Conservation (phyloP, 371 early-diverging fungal species). For the Catenaria anguillulae region DNA sequence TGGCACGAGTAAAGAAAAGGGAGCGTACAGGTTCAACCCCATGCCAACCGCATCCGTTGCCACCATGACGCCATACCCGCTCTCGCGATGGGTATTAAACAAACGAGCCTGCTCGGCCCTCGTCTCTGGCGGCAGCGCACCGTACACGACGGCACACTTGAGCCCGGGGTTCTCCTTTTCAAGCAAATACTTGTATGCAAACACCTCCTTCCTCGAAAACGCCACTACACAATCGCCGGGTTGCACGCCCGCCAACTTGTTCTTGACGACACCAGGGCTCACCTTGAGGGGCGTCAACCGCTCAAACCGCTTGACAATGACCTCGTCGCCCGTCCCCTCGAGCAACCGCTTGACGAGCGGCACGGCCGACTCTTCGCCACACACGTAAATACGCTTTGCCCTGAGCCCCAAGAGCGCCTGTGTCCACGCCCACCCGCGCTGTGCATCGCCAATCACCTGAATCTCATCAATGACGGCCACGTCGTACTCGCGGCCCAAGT, state of each 20-base stretch:
- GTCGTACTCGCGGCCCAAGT: conserved; percentile 37
- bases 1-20: neutral
- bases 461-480: conserved; percentile 95
- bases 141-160: conserved; percentile 85
- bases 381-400: conserved; percentile 78
- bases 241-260: conserved; percentile 1
- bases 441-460: conserved; percentile 76
- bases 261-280: conserved; percentile 29
- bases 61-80: conserved; percentile 67
- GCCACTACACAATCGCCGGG: conserved; percentile 78
- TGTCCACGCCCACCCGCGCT: conserved; percentile 95
- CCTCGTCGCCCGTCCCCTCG: conserved; percentile 53
- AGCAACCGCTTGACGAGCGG: conserved; percentile 61
- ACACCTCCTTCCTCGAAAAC: conserved; percentile 69
- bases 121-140: conserved; percentile 81
- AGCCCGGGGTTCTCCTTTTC: conserved; percentile 50
- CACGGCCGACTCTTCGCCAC: conserved; percentile 81
- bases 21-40: conserved; percentile 73
- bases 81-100: conserved; percentile 77
- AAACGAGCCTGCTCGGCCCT: conserved; percentile 72
- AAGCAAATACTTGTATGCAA: conserved; percentile 52
- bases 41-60: conserved; percentile 95
- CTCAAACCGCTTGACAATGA: conserved; percentile 60
- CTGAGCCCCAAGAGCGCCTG: conserved; percentile 65
- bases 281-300: conserved; percentile 59